Percentiles rank a stretch among this genome's conserved stretches.
Evolutionary conservation across 2,329 filamentous ascomycete species (phyloP).

Genomic region (Akanthomyces lecanii): DNA sequence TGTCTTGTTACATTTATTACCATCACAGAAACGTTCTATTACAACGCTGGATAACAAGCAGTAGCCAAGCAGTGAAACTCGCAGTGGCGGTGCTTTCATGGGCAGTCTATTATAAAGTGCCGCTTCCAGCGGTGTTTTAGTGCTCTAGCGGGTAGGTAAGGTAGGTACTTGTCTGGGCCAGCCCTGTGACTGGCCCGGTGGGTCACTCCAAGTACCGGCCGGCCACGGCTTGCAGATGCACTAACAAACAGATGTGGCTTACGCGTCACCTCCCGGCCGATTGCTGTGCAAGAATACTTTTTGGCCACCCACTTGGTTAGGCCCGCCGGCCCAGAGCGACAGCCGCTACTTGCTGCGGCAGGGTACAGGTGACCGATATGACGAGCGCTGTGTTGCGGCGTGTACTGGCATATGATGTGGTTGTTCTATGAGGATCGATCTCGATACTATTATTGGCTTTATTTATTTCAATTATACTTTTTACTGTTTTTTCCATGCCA

Average conservation of each 20-base stretch:
- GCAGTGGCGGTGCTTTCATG: not conserved
- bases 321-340: not conserved
- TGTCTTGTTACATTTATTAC: no score
- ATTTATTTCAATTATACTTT: no score
- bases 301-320: not conserved
- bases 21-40: no score
- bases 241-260: not conserved
- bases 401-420: no score
- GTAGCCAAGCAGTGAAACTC: no score
- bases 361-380: slow-evolving; percentile 4
- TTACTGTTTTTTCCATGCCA: no score
- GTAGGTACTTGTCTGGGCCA: no score
- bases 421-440: no score
- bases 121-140: not conserved
- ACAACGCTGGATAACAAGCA: no score
- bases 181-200: not conserved
- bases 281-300: not conserved
- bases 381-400: not conserved
- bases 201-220: not conserved
- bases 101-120: not conserved
- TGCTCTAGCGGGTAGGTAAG: not conserved
- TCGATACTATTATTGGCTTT: no score
- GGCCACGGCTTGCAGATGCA: not conserved
- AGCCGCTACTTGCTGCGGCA: not conserved
- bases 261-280: not conserved